Evolutionary conservation across 441 rosid species (phyloP), one percentile per base, ranked within the genome.

Genomic region (Breynia disticha): DNA sequence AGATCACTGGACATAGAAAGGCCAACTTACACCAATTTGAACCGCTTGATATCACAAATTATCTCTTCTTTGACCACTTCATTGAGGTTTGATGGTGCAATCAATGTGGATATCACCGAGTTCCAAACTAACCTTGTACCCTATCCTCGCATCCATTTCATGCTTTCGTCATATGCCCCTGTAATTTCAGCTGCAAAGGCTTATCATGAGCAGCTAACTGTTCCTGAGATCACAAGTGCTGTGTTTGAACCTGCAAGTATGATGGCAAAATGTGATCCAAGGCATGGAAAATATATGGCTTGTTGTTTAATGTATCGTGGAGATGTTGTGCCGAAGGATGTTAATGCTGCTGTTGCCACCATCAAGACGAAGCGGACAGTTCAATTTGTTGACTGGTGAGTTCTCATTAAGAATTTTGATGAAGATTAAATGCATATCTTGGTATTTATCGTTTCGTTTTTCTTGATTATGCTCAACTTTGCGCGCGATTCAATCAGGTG

Each of bases 251-350:
- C 95, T 32, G 71, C 87, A 16, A 82, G 75, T 60, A 82, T 82
- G 95, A 86, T 82, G 95, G 87, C 90, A 24, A 86, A 82, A 79
- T 86, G 90, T 58, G 95, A 86, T 61, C 90, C 95, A 16, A 76
- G 95, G 68, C 87, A 80, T 9, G 95, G 90, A 55, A 86, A 83
- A 63, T 83, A 83, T 75, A 86, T 82, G 86, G 90, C 87, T 28
- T 86, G 95, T 60, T 86, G 86, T 65, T 72, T 86, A 62, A 86
- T 86, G 95, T 83, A 86, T 43, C 84, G 87, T 28, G 95, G 95
- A 52, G 95, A 83, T 62, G 81, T 83, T 41, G 86, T 81, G n/a
- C 90, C 90, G 0, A 86, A 86, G 76, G 90, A 86, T 48, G 95
- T 86, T 63, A 86, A 83, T 62, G 78, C 80, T 59, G 86, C 90